phyloP scores from a whole-genome alignment of 2,329 filamentous ascomycete genomes.

The Pezicula rhizophila region DNA sequence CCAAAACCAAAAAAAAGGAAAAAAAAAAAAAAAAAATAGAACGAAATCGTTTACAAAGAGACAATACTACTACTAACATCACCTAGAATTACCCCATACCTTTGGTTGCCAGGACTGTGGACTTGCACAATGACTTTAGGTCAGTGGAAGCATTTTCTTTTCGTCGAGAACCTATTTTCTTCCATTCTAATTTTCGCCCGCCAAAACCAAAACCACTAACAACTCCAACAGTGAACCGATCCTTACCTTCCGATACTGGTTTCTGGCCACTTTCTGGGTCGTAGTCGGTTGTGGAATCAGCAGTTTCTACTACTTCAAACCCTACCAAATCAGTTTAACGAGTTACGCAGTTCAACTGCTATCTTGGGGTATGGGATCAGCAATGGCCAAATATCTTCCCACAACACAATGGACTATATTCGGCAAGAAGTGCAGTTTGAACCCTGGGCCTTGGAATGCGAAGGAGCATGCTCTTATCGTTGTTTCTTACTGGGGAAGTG shows the following conservation, averaged over 20 bases:
- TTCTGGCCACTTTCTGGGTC: conserved; percentile 28
- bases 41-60: too few species aligned
- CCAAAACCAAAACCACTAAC: background rate
- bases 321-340: conserved; percentile 21
- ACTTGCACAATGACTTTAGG: conserved; percentile 27
- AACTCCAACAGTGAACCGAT: conserved; percentile 22
- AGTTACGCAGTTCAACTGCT: conserved; percentile 28
- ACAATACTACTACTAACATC: conserved; percentile 15
- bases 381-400: conserved; percentile 24
- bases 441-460: conserved; percentile 28
- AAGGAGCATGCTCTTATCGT: conserved; percentile 13
- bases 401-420: conserved; percentile 19
- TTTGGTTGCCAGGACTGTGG: conserved; percentile 28
- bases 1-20: too few species aligned
- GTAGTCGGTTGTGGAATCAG: conserved; percentile 24
- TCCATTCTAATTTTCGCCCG: too few species aligned
- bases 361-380: conserved; percentile 27
- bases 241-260: conserved; percentile 28
- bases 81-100: conserved; percentile 27
- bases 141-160: conserved; percentile 4
- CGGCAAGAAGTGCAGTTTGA: conserved; percentile 26
- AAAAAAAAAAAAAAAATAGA: too few species aligned
- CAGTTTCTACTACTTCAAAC: conserved; percentile 30
- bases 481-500: conserved; percentile 11
- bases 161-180: too few species aligned